Percentiles rank a stretch among this genome's conserved stretches.
These are phyloP conservation scores for Daldinia eschscholtzii DNA, from an alignment of 2,329 filamentous ascomycete genomes.

Conservation along the genomic window DNA sequence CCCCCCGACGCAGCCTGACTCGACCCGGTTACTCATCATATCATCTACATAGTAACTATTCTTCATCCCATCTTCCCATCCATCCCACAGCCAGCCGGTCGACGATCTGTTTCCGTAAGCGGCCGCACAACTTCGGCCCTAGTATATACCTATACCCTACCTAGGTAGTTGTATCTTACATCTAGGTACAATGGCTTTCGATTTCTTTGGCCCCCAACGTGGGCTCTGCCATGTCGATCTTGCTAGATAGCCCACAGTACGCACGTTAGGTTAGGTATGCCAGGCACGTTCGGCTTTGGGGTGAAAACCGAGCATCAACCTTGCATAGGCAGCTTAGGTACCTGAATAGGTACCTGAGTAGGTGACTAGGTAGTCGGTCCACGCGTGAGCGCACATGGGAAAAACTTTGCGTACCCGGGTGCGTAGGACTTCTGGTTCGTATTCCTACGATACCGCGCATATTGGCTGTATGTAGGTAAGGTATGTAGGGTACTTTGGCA, in stretches of 20 bases:
- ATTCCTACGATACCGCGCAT: conserved; percentile 19
- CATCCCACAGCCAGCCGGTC: conserved; percentile 18
- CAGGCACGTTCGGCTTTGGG: conserved; percentile 3
- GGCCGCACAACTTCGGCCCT: not conserved
- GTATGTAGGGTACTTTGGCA: conserved; percentile 9
- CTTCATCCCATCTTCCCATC: conserved; percentile 14
- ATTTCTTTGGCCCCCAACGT: conserved; percentile 10
- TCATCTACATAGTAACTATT: not conserved
- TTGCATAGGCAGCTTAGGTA: not conserved
- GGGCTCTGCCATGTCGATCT: not conserved
- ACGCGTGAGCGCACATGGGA: conserved; percentile 5
- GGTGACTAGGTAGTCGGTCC: not conserved
- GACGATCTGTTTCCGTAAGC: conserved; percentile 22
- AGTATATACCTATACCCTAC: no score
- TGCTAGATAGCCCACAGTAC: not conserved
- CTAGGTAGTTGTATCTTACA: not conserved
- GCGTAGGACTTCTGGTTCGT: conserved; percentile 21
- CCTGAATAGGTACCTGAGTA: not conserved
- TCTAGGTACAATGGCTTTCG: not conserved
- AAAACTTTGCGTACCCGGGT: not conserved
- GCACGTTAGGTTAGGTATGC: not conserved
- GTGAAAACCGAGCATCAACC: not conserved
- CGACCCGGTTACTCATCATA: conserved; percentile 3
- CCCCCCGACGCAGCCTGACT: not conserved
- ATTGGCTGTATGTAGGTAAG: not conserved